Conservation (phyloP, 495 filamentous ascomycete species). For the Aspergillus bridgeri region DNA sequence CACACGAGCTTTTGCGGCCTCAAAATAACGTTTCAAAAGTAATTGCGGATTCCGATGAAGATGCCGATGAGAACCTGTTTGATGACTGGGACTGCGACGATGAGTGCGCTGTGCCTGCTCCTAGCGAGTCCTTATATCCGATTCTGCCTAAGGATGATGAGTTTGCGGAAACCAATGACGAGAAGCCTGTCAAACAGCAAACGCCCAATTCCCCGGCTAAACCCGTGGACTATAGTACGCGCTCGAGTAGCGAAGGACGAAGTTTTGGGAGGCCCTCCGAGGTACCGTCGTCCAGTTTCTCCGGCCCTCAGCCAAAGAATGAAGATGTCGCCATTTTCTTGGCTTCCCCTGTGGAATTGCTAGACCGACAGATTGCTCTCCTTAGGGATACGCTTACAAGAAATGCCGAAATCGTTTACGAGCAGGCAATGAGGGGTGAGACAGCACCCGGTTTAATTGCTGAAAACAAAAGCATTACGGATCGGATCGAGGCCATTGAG, state of each 20-base stretch:
- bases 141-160: slow-evolving; percentile 23
- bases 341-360: slow-evolving; percentile 17
- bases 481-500: slow-evolving; percentile 35
- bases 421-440: slow-evolving; percentile 41
- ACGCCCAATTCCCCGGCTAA: slow-evolving; percentile 3
- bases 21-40: slow-evolving; percentile 16
- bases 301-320: slow-evolving; percentile 13
- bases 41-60: slow-evolving; percentile 49
- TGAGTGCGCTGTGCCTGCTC: slow-evolving; percentile 18
- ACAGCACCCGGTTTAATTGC: slow-evolving; percentile 35
- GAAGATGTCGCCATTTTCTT: slow-evolving; percentile 31
- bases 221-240: slow-evolving; percentile 6
- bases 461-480: slow-evolving; percentile 33
- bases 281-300: slow-evolving; percentile 19
- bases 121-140: slow-evolving; percentile 28
- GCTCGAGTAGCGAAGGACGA: slow-evolving; percentile 4
- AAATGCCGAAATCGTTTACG: slow-evolving; percentile 39
- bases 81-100: slow-evolving; percentile 19
- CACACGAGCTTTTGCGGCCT: not conserved
- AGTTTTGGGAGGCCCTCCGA: slow-evolving; percentile 14
- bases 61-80: slow-evolving; percentile 25
- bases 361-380: slow-evolving; percentile 22
- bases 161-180: not conserved
- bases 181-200: slow-evolving; percentile 1
- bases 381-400: slow-evolving; percentile 28